phyloP scores from a whole-genome alignment of 2,329 filamentous ascomycete genomes.

The Talaromyces sp. region DNA sequence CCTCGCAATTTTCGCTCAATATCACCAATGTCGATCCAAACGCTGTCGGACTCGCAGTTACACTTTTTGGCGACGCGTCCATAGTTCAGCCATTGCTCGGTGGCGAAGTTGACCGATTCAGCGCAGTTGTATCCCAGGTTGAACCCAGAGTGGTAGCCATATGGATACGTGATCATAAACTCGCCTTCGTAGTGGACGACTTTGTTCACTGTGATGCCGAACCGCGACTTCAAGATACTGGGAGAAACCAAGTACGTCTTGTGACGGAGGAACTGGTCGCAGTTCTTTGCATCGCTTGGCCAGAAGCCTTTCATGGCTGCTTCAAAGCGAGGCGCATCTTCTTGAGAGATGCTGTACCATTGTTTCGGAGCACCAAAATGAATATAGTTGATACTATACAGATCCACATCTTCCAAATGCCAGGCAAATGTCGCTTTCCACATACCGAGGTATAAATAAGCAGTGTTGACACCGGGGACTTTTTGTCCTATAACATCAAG shows the following conservation, averaged over 20 bases:
- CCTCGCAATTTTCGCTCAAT: constrained; percentile 92
- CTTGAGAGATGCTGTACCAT: constrained; percentile 98
- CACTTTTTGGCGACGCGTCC: constrained; percentile 95
- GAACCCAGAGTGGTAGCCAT: constrained; percentile 97
- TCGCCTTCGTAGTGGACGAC: constrained; percentile 94
- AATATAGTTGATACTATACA: constrained; percentile 99
- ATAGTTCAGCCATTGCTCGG: constrained; percentile 92
- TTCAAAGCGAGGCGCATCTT: constrained; percentile 88
- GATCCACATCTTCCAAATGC: constrained; percentile 97
- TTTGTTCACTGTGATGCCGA: constrained; percentile 93
- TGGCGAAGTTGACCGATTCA: constrained; percentile 96
- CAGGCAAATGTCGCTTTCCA: constrained; percentile 99
- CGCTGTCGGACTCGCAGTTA: constrained; percentile 93
- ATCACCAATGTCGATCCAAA: constrained; percentile 96
- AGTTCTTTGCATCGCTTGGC: constrained; percentile 92
- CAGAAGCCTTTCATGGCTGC: constrained; percentile 92
- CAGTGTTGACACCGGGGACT: constrained; percentile 95
- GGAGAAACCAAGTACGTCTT: constrained; percentile 97
- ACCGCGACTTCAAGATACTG: constrained; percentile 78
- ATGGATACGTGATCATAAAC: constrained; percentile 97
- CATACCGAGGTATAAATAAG: constrained; percentile 97
- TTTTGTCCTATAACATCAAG: constrained; percentile 92
- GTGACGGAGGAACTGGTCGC: constrained; percentile 92
- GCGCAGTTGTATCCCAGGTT: constrained; percentile 98
- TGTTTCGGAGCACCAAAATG: constrained; percentile 98